These are phyloP conservation scores for Botrytis elliptica DNA, from an alignment of 2,329 filamentous ascomycete genomes.

Conservation along the genomic window DNA sequence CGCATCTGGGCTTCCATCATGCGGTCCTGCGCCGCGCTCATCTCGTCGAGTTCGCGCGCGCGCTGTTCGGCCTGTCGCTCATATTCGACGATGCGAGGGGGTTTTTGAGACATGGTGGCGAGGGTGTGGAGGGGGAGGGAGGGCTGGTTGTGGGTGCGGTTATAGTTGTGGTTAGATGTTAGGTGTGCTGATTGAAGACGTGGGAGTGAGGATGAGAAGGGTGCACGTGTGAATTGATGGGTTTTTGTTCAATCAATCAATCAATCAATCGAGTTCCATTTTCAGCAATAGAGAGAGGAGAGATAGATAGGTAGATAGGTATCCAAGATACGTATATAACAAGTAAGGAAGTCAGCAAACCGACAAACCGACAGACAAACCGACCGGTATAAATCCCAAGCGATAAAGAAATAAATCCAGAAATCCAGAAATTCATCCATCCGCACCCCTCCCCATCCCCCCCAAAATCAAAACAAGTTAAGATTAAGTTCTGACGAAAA, in stretches of 20 bases:
- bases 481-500: not conserved
- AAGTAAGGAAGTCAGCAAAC: not conserved
- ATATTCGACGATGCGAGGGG: constrained; percentile 37
- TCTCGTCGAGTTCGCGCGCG: constrained; percentile 32
- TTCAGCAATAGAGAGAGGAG: no score
- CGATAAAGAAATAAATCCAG: no score
- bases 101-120: constrained; percentile 16
- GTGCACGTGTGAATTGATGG: not conserved
- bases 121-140: no score
- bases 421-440: no score
- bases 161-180: not conserved
- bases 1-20: constrained; percentile 32
- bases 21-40: constrained; percentile 27
- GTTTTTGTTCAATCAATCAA: no score
- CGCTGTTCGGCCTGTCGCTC: constrained; percentile 38
- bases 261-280: no score
- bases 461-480: not conserved
- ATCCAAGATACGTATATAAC: not conserved
- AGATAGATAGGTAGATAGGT: not conserved
- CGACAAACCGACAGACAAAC: not conserved
- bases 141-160: no score
- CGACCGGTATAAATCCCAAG: no score
- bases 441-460: no score
- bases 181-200: not conserved
- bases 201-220: no score